Percentiles rank a stretch among this genome's conserved stretches.
phyloP scores from a whole-genome alignment of 192 early-diverging fungal genomes.

The Haplosporangium gracile region DNA sequence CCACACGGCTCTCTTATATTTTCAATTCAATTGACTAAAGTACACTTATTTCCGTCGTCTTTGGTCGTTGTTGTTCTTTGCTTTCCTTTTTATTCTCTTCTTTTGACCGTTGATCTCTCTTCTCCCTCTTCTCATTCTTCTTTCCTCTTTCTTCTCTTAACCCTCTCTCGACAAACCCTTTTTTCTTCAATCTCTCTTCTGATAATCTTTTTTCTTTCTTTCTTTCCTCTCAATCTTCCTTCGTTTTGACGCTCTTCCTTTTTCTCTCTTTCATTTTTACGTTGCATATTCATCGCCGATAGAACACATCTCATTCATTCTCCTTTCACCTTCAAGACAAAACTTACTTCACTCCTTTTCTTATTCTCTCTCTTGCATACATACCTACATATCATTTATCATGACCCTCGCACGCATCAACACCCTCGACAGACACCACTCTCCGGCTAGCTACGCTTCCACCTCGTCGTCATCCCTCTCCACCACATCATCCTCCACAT shows the following conservation, averaged over 20 bases:
- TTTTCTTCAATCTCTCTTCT: conserved; percentile 1
- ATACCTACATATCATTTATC: not conserved
- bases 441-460: not conserved
- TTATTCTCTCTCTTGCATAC: not conserved
- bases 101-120: not conserved
- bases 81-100: not conserved
- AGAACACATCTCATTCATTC: not conserved
- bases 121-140: not conserved
- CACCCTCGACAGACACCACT: conserved; percentile 9
- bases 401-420: conserved; percentile 4
- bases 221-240: not conserved
- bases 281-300: not conserved
- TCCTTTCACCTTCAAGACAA: not conserved
- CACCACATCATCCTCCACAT: not conserved
- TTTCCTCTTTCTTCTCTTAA: not conserved
- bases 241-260: not conserved
- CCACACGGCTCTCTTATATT: not conserved
- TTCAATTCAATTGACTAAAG: not conserved
- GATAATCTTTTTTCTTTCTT: not conserved
- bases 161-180: not conserved
- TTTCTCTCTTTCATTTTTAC: not conserved
- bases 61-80: not conserved
- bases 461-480: not conserved
- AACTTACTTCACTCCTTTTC: not conserved
- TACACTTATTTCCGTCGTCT: not conserved